Evolutionary conservation across 257 asterid species (phyloP).

Genomic region (Solanum chmielewskii): DNA sequence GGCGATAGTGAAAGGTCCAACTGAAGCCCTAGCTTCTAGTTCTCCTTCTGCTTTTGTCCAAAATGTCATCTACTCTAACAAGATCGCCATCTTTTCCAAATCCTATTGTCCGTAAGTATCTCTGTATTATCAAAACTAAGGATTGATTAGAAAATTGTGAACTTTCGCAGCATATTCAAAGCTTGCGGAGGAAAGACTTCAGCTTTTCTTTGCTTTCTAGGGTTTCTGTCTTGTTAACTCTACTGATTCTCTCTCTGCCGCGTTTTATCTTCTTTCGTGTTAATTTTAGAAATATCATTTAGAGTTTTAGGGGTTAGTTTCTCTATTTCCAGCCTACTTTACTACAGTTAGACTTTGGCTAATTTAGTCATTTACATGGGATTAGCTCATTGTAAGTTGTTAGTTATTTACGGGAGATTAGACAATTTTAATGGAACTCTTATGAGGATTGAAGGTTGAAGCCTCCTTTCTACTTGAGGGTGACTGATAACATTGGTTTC

Average conservation of each 20-base stretch:
- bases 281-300: background rate
- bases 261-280: background rate
- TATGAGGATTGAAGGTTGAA: background rate
- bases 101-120: conserved; percentile 82
- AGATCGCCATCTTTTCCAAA: conserved; percentile 86
- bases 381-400: background rate
- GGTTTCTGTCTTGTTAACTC: background rate
- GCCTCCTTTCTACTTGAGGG: background rate
- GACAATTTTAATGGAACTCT: background rate
- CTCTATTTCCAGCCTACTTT: background rate
- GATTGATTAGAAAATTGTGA: background rate
- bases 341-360: background rate
- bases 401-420: background rate
- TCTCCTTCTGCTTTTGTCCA: conserved; percentile 90
- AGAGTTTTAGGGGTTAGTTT: background rate
- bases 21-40: conserved; percentile 51
- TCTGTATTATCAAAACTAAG: background rate
- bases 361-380: background rate
- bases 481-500: background rate
- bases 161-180: background rate
- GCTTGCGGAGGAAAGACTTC: background rate
- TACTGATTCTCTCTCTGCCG: background rate
- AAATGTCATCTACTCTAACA: conserved; percentile 70
- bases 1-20: conserved; percentile 27
- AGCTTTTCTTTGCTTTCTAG: background rate